Evolutionary conservation across 2,329 filamentous ascomycete genomes (phyloP).

Genomic region (Stagonosporopsis rhizophila): DNA sequence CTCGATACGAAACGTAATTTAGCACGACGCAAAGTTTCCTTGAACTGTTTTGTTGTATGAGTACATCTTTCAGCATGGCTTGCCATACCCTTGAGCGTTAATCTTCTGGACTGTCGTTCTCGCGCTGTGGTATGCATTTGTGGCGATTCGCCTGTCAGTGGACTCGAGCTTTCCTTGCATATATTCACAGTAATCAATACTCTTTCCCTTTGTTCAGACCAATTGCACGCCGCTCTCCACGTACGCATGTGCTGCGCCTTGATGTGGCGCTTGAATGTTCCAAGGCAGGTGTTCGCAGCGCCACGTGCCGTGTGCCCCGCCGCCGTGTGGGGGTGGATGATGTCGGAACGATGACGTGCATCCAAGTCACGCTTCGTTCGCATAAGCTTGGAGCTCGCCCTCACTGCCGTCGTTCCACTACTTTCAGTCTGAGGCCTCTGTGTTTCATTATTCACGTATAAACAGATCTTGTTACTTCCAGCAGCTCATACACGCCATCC

Average conservation of each 20-base stretch:
- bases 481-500: neutral
- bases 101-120: conserved; percentile 20
- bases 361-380: neutral
- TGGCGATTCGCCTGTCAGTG: conserved; percentile 15
- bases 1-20: conserved; percentile 12
- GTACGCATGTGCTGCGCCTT: conserved; percentile 2
- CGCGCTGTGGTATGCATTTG: conserved; percentile 19
- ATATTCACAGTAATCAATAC: conserved; percentile 33
- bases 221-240: neutral
- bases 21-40: conserved; percentile 17
- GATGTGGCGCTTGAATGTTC: conserved; percentile 8
- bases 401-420: neutral
- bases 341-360: conserved; percentile 36
- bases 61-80: conserved; percentile 40
- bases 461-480: neutral
- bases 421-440: neutral
- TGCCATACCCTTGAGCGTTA: conserved; percentile 37
- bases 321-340: conserved; percentile 11
- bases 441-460: neutral
- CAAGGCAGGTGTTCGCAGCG: conserved; percentile 13
- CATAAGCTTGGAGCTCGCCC: conserved; percentile 3
- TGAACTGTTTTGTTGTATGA: conserved; percentile 38
- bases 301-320: conserved; percentile 12
- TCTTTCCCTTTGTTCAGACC: conserved; percentile 11
- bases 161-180: conserved; percentile 31